These are phyloP conservation scores for Fraxinus floribunda DNA, from an alignment of 305 asterid genomes.

Conservation along the genomic window DNA sequence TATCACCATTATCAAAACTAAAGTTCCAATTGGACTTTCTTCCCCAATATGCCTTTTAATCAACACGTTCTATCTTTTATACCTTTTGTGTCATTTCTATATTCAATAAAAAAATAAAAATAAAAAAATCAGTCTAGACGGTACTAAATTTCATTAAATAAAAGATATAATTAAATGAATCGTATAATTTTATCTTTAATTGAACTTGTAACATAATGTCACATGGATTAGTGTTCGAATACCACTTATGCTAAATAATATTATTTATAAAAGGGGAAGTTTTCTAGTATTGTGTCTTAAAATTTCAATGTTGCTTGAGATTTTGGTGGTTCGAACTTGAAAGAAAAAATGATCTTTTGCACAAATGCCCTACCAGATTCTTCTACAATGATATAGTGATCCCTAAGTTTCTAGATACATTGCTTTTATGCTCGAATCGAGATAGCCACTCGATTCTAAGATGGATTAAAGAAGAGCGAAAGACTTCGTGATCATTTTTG, in stretches of 20 bases:
- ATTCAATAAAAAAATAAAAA: background rate
- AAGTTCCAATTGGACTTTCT: conserved; percentile 17
- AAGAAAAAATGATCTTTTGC: background rate
- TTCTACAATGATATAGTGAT: background rate
- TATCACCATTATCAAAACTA: conserved; percentile 12
- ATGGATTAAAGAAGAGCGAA: background rate
- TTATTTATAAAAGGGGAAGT: background rate
- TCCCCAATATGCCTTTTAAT: conserved; percentile 14
- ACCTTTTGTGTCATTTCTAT: background rate
- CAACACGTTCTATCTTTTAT: background rate
- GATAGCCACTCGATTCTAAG: background rate
- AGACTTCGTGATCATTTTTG: background rate
- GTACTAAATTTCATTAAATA: no score
- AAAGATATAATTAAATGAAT: no score
- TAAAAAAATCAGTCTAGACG: no score
- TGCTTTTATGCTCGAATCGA: background rate
- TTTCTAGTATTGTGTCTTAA: background rate
- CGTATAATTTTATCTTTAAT: no score
- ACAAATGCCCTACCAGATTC: background rate
- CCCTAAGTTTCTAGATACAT: background rate
- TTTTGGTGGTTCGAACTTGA: background rate
- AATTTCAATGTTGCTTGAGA: background rate
- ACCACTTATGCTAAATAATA: no score
- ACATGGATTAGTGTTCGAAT: no score
- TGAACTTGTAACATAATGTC: no score